Evolutionary conservation across 2,329 filamentous ascomycete species (phyloP), one percentile per base, ranked within the genome.

Genomic region (Talaromyces sp.): DNA sequence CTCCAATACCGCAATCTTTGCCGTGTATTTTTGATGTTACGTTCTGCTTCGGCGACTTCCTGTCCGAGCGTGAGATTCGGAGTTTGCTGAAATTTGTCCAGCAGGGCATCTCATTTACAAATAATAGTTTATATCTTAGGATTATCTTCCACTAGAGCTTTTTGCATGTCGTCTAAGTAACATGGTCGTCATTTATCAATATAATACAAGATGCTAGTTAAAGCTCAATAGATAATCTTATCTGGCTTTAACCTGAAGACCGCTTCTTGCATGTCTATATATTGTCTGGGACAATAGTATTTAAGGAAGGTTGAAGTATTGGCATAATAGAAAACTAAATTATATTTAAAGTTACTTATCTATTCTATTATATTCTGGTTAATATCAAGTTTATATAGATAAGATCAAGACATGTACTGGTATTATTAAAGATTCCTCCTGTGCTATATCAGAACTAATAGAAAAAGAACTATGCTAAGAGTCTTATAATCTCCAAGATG

Each of bases 301-400:
- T 73, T 67, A 37, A 74, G 56, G 54, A 74, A 74, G 10, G 67
- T 73, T 57, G 66, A 58, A 50, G 62, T 70, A 35, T 50, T 67
- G 3, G 69, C 66, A 61, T 73, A 66, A 3, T 63, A 62, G 56
- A 73, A 70, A 61, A 73, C 70, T 37, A 73, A 9, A 57, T 70
- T 73, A 6, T 54, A 61, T 63, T 71, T 65, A 5, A 66, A 68
- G 43, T 72, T 54, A 54, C 71, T 72, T 3, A 73, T 63, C 27
- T 67, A 72, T 62, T 64, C 69, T 70, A 66, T 22, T 22, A 1
- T 2, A 7, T 25, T 31, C 13, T 15, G 17, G 25, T 39, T 9
- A 49, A 31, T n/a, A 61, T 54, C 6, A 63, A 54, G 35, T 2
- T 5, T 25, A 62, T 31, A 61, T 65, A 47, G 58, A 59, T 13